A percentile compares a stretch with the other conserved stretches of the same genome.
phyloP scores from a whole-genome alignment of 371 early-diverging fungal species.

The Mucor irregularis region DNA sequence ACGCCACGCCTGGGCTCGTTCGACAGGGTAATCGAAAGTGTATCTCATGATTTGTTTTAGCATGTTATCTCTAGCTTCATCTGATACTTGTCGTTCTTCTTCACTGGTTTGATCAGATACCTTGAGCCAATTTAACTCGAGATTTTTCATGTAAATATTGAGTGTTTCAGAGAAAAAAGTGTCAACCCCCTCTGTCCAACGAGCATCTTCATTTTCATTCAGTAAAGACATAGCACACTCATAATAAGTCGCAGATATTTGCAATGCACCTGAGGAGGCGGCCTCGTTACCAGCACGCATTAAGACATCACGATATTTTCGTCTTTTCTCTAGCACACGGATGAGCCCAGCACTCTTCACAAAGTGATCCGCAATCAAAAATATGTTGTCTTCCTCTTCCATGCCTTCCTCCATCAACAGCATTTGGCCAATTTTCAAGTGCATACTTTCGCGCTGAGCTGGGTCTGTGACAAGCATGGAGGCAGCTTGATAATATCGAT shows the following conservation, averaged over 20 bases:
- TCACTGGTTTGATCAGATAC: conserved; percentile 1
- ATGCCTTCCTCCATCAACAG: conserved; percentile 23
- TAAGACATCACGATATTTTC: conserved; percentile 30
- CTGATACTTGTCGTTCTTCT: neutral
- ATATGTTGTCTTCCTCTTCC: conserved; percentile 31
- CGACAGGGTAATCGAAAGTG: conserved; percentile 29
- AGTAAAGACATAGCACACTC: conserved; percentile 32
- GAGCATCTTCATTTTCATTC: conserved; percentile 9
- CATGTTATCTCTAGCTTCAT: conserved; percentile 3
- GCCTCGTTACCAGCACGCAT: conserved; percentile 41
- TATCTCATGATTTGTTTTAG: conserved; percentile 31
- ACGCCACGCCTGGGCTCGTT: conserved; percentile 38
- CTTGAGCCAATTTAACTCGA: conserved; percentile 30
- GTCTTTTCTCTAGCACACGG: conserved; percentile 13
- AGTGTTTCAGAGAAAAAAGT: conserved; percentile 39
- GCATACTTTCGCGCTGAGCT: conserved; percentile 29
- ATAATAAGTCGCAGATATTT: conserved; percentile 29
- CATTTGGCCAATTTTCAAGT: conserved; percentile 42
- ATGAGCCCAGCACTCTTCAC: conserved; percentile 36
- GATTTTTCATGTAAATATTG: conserved; percentile 32
- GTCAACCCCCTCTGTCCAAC: conserved; percentile 34
- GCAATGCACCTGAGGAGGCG: conserved; percentile 35
- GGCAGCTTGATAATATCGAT: conserved; percentile 46
- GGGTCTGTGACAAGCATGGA: conserved; percentile 31
- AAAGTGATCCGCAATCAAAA: conserved; percentile 43